Conservation (phyloP, 2,329 filamentous ascomycete genomes). For the Sclerotinia minor region DNA sequence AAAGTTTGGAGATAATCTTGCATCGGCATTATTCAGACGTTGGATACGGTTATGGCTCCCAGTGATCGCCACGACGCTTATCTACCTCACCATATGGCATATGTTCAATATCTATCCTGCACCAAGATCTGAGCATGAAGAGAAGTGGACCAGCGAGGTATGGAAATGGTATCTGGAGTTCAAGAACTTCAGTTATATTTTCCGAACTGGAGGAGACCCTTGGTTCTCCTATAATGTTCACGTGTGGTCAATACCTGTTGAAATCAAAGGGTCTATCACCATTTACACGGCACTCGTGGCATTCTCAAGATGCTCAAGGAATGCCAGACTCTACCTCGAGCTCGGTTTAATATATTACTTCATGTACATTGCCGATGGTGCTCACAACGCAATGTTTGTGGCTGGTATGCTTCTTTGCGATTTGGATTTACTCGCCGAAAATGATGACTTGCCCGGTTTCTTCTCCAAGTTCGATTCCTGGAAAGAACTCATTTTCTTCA, state of each 20-base stretch:
- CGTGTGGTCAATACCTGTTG: conserved; percentile 59
- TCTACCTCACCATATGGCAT: conserved; percentile 38
- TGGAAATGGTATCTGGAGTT: conserved; percentile 48
- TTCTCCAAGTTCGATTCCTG: conserved; percentile 49
- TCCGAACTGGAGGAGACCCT: conserved; percentile 56
- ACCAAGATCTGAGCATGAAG: conserved; percentile 26
- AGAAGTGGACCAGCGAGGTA: conserved; percentile 34
- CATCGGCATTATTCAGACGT: conserved; percentile 50
- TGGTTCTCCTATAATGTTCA: conserved; percentile 62
- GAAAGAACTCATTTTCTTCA: conserved; percentile 54
- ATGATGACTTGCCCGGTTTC: conserved; percentile 52
- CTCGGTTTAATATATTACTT: conserved; percentile 61
- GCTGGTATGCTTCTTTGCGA: conserved; percentile 63
- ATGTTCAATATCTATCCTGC: conserved; percentile 33
- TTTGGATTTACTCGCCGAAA: conserved; percentile 55
- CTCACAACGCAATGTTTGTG: conserved; percentile 60
- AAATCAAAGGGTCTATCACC: conserved; percentile 64
- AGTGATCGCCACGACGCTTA: conserved; percentile 47
- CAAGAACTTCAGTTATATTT: conserved; percentile 70
- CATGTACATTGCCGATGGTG: conserved; percentile 66
- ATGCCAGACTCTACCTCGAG: conserved; percentile 56
- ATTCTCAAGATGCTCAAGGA: conserved; percentile 55
- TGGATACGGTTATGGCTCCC: conserved; percentile 50
- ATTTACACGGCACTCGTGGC: conserved; percentile 57
- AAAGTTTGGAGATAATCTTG: conserved; percentile 45